Evolutionary conservation across 441 rosid genomes (phyloP).

Genomic region (Populus trichocarpa): DNA sequence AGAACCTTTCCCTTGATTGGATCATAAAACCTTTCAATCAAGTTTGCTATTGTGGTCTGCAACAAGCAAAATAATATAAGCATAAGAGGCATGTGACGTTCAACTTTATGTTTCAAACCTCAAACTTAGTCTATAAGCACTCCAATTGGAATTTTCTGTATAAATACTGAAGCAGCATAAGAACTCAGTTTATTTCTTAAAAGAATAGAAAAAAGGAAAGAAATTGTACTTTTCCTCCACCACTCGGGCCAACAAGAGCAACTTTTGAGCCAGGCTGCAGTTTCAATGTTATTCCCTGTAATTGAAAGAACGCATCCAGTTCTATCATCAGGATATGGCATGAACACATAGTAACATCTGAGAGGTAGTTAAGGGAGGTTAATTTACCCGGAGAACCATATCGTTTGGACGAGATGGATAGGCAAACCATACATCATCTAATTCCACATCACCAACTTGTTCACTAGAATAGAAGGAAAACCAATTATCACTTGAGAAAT

Average conservation of each 20-base stretch:
- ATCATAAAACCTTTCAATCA: slow-evolving; percentile 92
- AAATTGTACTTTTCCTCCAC: slow-evolving; percentile 85
- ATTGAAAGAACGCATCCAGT: background rate
- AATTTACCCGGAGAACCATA: slow-evolving; percentile 85
- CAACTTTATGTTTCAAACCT: background rate
- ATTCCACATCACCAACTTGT: slow-evolving; percentile 84
- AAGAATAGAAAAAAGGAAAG: background rate
- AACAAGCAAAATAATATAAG: slow-evolving; percentile 11
- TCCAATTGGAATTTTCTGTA: background rate
- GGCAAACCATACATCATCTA: slow-evolving; percentile 91
- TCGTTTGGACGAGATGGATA: slow-evolving; percentile 95
- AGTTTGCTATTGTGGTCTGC: slow-evolving; percentile 89
- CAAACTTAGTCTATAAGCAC: background rate
- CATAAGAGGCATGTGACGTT: background rate
- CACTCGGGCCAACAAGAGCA: slow-evolving; percentile 98
- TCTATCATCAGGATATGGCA: background rate
- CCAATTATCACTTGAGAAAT: background rate
- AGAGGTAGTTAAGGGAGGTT: background rate
- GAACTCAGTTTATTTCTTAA: background rate
- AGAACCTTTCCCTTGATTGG: slow-evolving; percentile 79
- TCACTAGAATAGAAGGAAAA: slow-evolving; percentile 30
- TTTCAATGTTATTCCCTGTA: slow-evolving; percentile 85
- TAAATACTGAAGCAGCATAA: background rate
- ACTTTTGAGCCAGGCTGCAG: slow-evolving; percentile 79
- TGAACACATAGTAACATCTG: background rate